phyloP scores from a whole-genome alignment of 2,329 filamentous ascomycete species.

The Apiospora rasikravindrae region DNA sequence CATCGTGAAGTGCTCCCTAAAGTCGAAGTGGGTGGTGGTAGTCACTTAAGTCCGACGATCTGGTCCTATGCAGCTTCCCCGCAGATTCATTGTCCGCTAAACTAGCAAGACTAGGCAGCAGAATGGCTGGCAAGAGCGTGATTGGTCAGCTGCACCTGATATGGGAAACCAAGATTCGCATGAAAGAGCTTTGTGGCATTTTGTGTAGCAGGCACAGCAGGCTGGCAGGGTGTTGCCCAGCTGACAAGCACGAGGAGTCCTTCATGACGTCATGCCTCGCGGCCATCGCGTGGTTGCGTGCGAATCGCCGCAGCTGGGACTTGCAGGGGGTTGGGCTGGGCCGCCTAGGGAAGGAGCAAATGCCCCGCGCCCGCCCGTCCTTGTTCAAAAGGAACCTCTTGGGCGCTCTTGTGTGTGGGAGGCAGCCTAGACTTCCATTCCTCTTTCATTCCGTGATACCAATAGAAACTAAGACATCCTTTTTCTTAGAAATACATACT shows the following conservation, averaged over 20 bases:
- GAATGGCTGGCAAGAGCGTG: background rate
- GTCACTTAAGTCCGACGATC: background rate
- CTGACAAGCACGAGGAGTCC: background rate
- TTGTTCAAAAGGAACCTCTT: background rate
- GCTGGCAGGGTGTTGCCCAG: background rate
- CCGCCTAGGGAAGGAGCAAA: background rate
- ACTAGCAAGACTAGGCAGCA: background rate
- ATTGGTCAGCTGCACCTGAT: background rate
- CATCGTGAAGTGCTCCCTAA: background rate
- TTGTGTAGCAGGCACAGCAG: background rate
- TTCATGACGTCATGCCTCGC: conserved; percentile 4
- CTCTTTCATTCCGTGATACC: background rate
- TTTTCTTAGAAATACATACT: background rate
- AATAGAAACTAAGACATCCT: background rate
- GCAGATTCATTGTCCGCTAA: background rate
- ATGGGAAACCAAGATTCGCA: conserved; percentile 6
- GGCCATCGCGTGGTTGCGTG: conserved; percentile 10
- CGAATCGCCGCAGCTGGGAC: background rate
- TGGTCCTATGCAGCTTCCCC: background rate
- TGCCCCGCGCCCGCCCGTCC: background rate
- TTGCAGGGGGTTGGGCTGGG: background rate
- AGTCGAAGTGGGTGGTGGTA: background rate
- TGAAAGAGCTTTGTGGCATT: background rate
- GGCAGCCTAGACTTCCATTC: background rate
- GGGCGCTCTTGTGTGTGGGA: background rate